Base-by-base conservation (phyloP, 768 basidiomycete species). In the Tricholomella constricta region DNA sequence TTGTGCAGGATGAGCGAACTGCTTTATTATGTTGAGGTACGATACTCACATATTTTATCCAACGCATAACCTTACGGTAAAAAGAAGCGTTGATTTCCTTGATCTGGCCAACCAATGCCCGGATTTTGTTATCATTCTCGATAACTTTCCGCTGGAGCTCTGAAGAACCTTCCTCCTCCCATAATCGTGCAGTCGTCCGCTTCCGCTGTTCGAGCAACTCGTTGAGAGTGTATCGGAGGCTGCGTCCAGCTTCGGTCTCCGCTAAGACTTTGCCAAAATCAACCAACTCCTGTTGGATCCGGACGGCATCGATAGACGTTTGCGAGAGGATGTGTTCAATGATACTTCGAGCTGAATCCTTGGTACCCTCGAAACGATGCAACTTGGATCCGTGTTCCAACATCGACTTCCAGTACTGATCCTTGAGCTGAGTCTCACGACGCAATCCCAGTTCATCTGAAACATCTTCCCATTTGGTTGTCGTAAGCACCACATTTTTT, bases 391-490 rank as follows among this genome's bases (percentile, higher is more conserved):
- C 57, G 32, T 59, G 38, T 2, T 47, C 36, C 29, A 59, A 10
- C 60, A 62, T 62, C 26, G 51, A 52, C 22, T 45, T 54, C 60
- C 57, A 59, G 36, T 62, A 52, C 35, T 56, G 55, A 2, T 40
- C 47, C 36, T 50, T 54, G 22, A 62, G 47, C 37, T 62, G 48
- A n/a, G 32, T 36, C 44, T 62, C 60, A 5, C 57, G 55, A 23
- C 25, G 31, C 23, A 50, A 43, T 17, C 60, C 60, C 2, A 49
- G 48, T 0, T 46, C 54, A 7, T 37, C 31, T 2, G 48, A 41
- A 22, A 76, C 74, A 45, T 69, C 67, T 7, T 64, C 68, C 78
- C 79, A 81, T 72, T 74, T 80, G 7, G 73, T 81, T 43, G 80
- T 79, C 36, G 70, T 71, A 44, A 82, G 68, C 35, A 79, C 69